Evolutionary conservation across 2,329 filamentous ascomycete genomes (phyloP).

Genomic region (Pseudonectria foliicola): DNA sequence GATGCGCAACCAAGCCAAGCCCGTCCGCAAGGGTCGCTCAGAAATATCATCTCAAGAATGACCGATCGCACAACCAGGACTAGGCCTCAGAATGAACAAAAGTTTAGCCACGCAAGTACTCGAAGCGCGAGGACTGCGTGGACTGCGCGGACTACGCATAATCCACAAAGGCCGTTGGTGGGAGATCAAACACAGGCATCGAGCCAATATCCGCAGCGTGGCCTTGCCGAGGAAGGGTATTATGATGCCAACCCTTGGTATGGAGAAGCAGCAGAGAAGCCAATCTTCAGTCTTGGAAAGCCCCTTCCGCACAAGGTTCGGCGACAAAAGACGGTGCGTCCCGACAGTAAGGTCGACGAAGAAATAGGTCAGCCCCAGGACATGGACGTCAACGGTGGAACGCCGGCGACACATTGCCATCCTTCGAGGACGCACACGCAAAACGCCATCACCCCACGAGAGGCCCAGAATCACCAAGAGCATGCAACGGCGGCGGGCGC

Average conservation of each 20-base stretch:
- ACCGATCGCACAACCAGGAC: too few relatives aligned
- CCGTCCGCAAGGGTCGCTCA: too few relatives aligned
- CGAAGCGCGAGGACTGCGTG: too few relatives aligned
- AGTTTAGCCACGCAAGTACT: too few relatives aligned
- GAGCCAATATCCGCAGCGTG: slow-evolving; percentile 2
- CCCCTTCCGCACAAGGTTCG: slow-evolving; percentile 13
- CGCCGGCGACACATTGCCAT: slow-evolving; percentile 2
- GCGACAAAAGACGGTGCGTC: slow-evolving; percentile 3
- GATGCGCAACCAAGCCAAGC: too few relatives aligned
- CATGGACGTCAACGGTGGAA: neutral
- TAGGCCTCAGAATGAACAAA: too few relatives aligned
- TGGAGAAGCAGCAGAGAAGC: slow-evolving; percentile 8
- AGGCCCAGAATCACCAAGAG: neutral
- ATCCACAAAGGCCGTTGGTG: too few relatives aligned
- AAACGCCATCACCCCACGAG: neutral
- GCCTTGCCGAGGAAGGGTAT: slow-evolving; percentile 12
- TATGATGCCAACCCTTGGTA: slow-evolving; percentile 15
- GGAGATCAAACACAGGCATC: too few relatives aligned
- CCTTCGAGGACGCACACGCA: slow-evolving; percentile 2
- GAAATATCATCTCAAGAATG: too few relatives aligned
- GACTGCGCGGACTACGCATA: too few relatives aligned
- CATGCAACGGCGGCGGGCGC: slow-evolving; percentile 1
- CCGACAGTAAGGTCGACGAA: slow-evolving; percentile 6
- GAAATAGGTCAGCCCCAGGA: slow-evolving; percentile 5
- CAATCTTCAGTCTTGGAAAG: slow-evolving; percentile 14